Evolutionary conservation across 2,329 filamentous ascomycete genomes (phyloP), one percentile per base, ranked within the genome.

Genomic region (Exophiala spinifera): DNA sequence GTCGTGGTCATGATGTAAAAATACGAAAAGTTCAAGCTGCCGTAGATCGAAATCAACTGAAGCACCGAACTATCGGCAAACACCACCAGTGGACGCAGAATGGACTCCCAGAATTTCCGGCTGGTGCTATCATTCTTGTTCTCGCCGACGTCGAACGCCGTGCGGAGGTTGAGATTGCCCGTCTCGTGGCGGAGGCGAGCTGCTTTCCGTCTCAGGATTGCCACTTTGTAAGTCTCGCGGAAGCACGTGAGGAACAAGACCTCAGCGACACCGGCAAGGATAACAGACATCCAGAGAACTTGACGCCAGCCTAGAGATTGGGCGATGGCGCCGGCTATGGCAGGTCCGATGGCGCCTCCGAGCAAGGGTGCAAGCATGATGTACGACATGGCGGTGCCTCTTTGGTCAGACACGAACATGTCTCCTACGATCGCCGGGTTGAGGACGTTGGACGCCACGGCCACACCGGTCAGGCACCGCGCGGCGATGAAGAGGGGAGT

Each of bases 371-470:
- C 79, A 1, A 85, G 68, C 66, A 78, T 78, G 44, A 84, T 70
- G 42, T 81, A 55, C 62, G 77, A 81, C 76, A 86, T 81, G 6
- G 82, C 77, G 0, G 75, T 74, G 20, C 83, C 83, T 14, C 82
- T 73, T 64, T 80, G 71, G 51, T 85, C 82, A 1, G 76, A 70
- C 1, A 71, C 67, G 63, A 85, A 85, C 59, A 86, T 79, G 64
- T 86, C 84, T 20, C 83, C 83, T 15, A 86, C 76, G 49, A 86
- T 81, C 20, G 82, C 80, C 0, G 83, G 83, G 58, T 79, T 82
- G 15, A 87, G 72, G 7, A 85, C 82, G 59, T 84, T 75, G 3
- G 72, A 70, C 17, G 74, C 70, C 4, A 77, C 75, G 39, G 72
- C 68, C 28, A 72, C 60, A 37, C 73, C 72, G 40, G 75, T 74